Evolutionary conservation across 768 basidiomycete genomes (phyloP), one percentile per base, ranked within the genome.

Genomic region (Tricholoma saponaceum): DNA sequence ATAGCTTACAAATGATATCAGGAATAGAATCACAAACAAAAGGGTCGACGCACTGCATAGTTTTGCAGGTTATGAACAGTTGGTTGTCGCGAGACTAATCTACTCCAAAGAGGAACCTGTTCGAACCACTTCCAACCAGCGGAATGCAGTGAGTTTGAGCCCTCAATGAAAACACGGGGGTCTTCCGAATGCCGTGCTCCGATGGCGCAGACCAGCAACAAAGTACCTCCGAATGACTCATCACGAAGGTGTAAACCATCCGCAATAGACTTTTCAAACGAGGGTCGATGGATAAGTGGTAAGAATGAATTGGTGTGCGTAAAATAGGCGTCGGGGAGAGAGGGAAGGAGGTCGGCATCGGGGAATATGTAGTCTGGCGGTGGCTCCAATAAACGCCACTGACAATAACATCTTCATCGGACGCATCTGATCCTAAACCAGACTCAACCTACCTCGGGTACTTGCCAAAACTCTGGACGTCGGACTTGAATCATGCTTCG

Each of bases 51-150:
- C 67, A 86, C 86, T 62, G 78, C 83, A 79, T 71, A 79, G 47
- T 79, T 78, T 68, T 95, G 93, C 43, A 95, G 70, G 60, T 93
- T 90, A 67, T 84, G 80, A 62, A 95, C 67, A 12, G 83, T 73
- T 0, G 89, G 82, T 5, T 83, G 77, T 0, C 79, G 74, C 18
- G 85, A 76, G 37, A 90, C 75, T 0, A 80, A 79, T 65, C 80
- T 81, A 26, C 84, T 81, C 50, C 87, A 76, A 58, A 83, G 75
- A 52, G 87, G 77, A 7, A 91, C 82, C 65, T 89, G 86, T 32
- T 79, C 73, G 62, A 83, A 85, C 76, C 82, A 89, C 57, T 78
- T 80, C 84, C 85, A 87, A 0, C 86, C 88, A 23, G 79, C 77
- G 22, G 74, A 78, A 28, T 74, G 66, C 5, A 66, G 62, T 66